Conservation (phyloP, 305 asterid species). For the Petunia hybrid region DNA sequence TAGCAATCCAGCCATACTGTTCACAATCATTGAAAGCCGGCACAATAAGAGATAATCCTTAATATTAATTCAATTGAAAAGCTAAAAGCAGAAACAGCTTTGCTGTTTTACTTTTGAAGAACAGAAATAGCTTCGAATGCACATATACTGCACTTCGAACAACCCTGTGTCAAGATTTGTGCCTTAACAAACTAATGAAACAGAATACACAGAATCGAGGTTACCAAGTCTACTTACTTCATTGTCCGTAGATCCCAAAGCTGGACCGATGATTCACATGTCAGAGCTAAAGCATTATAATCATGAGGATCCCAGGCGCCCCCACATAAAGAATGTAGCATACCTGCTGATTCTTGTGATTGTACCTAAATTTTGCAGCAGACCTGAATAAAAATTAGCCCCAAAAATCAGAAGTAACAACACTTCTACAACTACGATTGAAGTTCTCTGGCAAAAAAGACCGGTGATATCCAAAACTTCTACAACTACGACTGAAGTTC, state of each 20-base stretch:
- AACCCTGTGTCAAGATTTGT: neutral
- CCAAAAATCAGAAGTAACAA: slow-evolving; percentile 46
- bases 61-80: too few species aligned
- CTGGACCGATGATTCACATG: slow-evolving; percentile 89
- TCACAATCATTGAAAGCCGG: too few species aligned
- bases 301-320: slow-evolving; percentile 99
- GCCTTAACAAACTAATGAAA: neutral
- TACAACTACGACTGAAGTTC: neutral
- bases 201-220: slow-evolving; percentile 14
- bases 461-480: slow-evolving; percentile 16
- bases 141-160: neutral
- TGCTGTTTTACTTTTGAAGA: neutral
- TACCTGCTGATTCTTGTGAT: slow-evolving; percentile 87
- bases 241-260: slow-evolving; percentile 94
- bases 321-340: slow-evolving; percentile 78
- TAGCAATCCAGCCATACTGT: too few species aligned
- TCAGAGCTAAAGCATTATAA: slow-evolving; percentile 65
- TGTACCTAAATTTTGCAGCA: slow-evolving; percentile 83
- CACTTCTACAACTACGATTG: slow-evolving; percentile 15
- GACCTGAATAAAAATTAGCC: slow-evolving; percentile 64
- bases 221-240: slow-evolving; percentile 64
- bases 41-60: too few species aligned
- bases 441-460: slow-evolving; percentile 34
- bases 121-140: neutral
- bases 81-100: too few species aligned